Percentiles rank a stretch among this genome's conserved stretches.
Evolutionary conservation across 768 basidiomycete genomes (phyloP).

Genomic region (Calocybe gangraenosa): DNA sequence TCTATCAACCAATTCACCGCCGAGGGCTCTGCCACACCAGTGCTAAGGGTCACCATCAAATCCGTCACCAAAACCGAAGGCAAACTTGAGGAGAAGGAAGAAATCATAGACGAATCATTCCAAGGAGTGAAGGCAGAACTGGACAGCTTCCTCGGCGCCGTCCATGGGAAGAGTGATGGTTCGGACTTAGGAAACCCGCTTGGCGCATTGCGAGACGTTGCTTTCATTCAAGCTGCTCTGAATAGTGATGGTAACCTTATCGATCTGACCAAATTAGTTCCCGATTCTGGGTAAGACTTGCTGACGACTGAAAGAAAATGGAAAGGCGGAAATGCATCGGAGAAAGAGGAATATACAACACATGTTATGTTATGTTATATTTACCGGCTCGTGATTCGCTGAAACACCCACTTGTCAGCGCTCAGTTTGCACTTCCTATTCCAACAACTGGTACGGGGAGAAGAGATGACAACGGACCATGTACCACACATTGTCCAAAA

Average conservation of each 20-base stretch:
- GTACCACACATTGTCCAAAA: too few relatives aligned
- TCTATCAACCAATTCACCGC: constrained; percentile 32
- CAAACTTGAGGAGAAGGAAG: constrained; percentile 29
- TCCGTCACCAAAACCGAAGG: constrained; percentile 24
- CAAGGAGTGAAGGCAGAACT: constrained; percentile 57
- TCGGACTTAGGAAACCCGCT: constrained; percentile 51
- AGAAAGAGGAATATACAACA: too few relatives aligned
- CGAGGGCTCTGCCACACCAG: constrained; percentile 15
- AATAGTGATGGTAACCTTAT: constrained; percentile 59
- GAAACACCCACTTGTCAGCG: too few relatives aligned
- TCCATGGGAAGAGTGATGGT: constrained; percentile 46
- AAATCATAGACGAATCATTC: constrained; percentile 43
- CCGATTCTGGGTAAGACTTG: constrained; percentile 9
- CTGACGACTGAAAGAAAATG: too few relatives aligned
- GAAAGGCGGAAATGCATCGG: too few relatives aligned
- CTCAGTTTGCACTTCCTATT: too few relatives aligned
- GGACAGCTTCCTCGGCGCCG: constrained; percentile 53
- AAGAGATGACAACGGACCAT: too few relatives aligned
- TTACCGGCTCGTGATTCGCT: too few relatives aligned
- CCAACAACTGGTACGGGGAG: too few relatives aligned
- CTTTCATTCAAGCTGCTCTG: constrained; percentile 74
- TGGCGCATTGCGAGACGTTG: constrained; percentile 68
- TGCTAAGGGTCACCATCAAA: constrained; percentile 38
- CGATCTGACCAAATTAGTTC: constrained; percentile 43
- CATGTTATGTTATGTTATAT: too few relatives aligned